These are phyloP conservation scores for Scheffersomyces illinoinensis DNA, from an alignment of 1,139 yeast genomes.

Conservation along the genomic window DNA sequence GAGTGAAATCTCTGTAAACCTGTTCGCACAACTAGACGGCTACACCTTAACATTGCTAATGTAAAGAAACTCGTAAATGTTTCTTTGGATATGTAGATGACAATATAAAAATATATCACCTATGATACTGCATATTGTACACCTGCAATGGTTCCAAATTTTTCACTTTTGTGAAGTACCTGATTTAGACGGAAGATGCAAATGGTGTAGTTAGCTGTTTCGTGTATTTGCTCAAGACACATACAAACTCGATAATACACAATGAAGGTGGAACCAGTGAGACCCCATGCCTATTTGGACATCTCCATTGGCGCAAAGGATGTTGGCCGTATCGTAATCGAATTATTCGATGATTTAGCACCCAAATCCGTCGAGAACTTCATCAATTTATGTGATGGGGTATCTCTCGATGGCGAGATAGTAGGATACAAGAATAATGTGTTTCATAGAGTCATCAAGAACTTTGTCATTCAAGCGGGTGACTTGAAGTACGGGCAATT, in stretches of 20 bases:
- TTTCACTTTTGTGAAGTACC: not conserved
- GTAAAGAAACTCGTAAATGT: not conserved
- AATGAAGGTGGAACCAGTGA: slow-evolving; percentile 36
- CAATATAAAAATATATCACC: not conserved
- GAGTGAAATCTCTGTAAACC: not conserved
- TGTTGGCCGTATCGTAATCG: slow-evolving; percentile 66
- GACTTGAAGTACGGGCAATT: slow-evolving; percentile 41
- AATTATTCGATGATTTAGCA: slow-evolving; percentile 53
- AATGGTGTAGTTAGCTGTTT: not conserved
- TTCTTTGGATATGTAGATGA: not conserved
- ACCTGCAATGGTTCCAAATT: not conserved
- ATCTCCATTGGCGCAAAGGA: slow-evolving; percentile 46
- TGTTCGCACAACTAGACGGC: not conserved
- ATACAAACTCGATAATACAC: not conserved
- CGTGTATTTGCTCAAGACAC: not conserved
- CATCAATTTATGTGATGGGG: slow-evolving; percentile 40
- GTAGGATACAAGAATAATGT: slow-evolving; percentile 40
- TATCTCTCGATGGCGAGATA: slow-evolving; percentile 20
- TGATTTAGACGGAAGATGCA: not conserved
- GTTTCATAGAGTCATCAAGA: slow-evolving; percentile 72
- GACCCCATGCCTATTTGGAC: slow-evolving; percentile 56
- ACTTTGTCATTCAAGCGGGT: slow-evolving; percentile 82
- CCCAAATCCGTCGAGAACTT: slow-evolving; percentile 64
- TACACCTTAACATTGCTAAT: not conserved
- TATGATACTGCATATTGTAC: not conserved